Base-by-base conservation (phyloP, 129 eudicot species). In the Kitagawia praeruptora region DNA sequence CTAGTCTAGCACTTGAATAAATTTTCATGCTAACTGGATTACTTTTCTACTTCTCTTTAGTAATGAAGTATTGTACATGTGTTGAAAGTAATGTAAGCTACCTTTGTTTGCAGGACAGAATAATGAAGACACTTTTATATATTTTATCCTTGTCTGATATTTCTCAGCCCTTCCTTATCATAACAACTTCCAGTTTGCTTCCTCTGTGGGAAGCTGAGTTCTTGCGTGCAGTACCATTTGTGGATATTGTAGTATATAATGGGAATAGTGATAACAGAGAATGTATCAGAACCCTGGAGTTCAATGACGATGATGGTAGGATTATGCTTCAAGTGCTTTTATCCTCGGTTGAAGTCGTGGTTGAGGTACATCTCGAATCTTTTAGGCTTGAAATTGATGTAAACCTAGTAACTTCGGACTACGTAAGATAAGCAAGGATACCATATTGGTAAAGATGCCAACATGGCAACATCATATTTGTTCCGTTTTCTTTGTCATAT, bases 181-280 rank as follows among this genome's bases (percentile, higher is more conserved):
- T 88, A 46, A 58, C 91, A 41, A 74, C 82, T 54, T 63, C 83
- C 45, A 67, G 64, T 54, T 76, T 84, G 46, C 76, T 85, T 45
- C 82, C 87, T 66, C 82, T 21, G 75, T 92, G 97, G 97, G 97
- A 89, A 83, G 86, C 89, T 82, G 91, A 86, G 83, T 86, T 92
- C 70, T 67, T 34, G 40, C 86, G 75, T 15, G 47, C 88, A 82
- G 87, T 82, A 41, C 71, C 86, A 71, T 84, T 85, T 48, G 79
- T 88, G 16, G 80, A 87, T 78, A 70, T 84, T 13, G 82, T 86
- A 67, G 84, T 92, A 58, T 92, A 88, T 63, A 40, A 70, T 37
- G 95, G 91, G 82, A 79, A 69, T 54, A 83, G 44, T 75, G 82
- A 84, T 39, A 76, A 81, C 39, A 84, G 91, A 74, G 75, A 64